A percentile compares a stretch with the other conserved stretches of the same genome.
These are phyloP conservation scores for Trichoderma afroharzianum DNA, from an alignment of 2,329 filamentous ascomycete genomes.

Conservation along the genomic window DNA sequence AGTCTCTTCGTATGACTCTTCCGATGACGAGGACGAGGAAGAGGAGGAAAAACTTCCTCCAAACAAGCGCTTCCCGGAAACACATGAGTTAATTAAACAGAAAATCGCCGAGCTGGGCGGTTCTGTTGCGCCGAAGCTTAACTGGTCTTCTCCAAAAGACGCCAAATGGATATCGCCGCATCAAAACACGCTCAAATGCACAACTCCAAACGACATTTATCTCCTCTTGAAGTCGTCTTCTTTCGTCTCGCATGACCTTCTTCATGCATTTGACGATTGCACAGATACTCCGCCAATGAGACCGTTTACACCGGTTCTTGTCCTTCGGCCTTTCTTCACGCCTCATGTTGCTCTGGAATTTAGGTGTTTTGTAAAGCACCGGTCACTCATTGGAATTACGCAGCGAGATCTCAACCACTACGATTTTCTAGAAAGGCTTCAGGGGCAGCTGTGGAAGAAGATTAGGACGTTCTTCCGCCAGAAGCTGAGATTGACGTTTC, in stretches of 20 bases:
- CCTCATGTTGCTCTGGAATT: constrained; percentile 92
- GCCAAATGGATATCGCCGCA: constrained; percentile 84
- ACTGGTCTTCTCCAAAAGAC: constrained; percentile 97
- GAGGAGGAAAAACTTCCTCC: constrained; percentile 40
- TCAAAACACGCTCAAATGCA: constrained; percentile 88
- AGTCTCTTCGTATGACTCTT: constrained; percentile 39
- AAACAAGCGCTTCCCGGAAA: constrained; percentile 60
- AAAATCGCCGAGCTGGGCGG: constrained; percentile 81
- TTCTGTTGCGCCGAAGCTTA: constrained; percentile 85
- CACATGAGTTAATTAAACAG: constrained; percentile 72
- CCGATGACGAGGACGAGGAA: constrained; percentile 47
- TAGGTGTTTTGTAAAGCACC: constrained; percentile 85
- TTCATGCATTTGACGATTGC: constrained; percentile 82
- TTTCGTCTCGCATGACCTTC: constrained; percentile 90
- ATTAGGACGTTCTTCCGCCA: constrained; percentile 75
- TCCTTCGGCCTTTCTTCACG: constrained; percentile 82
- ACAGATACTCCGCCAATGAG: constrained; percentile 36
- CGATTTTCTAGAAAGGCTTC: constrained; percentile 67
- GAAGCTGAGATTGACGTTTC: constrained; percentile 71
- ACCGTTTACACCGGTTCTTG: constrained; percentile 70
- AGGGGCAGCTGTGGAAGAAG: constrained; percentile 60
- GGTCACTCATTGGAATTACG: constrained; percentile 74
- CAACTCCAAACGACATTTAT: constrained; percentile 85
- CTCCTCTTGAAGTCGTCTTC: constrained; percentile 90
- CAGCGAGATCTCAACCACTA: constrained; percentile 92